Evolutionary conservation across 208 protist genomes (phyloP).

Genomic region (Chromosphaera perkinsii): DNA sequence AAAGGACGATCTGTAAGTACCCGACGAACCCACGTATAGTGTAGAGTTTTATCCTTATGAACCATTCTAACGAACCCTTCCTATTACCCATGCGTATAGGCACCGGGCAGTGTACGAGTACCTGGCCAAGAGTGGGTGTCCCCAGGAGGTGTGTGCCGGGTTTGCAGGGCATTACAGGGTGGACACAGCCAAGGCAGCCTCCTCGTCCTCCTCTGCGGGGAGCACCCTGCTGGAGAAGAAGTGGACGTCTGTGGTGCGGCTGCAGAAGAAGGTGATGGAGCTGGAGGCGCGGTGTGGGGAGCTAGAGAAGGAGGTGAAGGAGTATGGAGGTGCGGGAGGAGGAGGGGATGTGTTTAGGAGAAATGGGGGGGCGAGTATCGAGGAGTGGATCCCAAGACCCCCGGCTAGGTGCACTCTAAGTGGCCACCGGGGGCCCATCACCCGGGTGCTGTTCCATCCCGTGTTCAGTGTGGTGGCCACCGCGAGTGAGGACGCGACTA

Average conservation of each 20-base stretch:
- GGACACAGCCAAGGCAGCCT: too few species aligned
- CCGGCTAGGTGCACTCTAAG: constrained; percentile 44
- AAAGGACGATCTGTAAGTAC: too few species aligned
- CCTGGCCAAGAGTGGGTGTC: too few species aligned
- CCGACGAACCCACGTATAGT: too few species aligned
- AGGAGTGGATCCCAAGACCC: constrained; percentile 46
- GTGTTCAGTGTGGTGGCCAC: constrained; percentile 49
- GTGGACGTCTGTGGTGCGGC: constrained; percentile 59
- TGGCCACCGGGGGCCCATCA: constrained; percentile 42
- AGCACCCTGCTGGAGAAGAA: constrained; percentile 66
- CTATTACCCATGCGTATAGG: too few species aligned
- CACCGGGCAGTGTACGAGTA: too few species aligned
- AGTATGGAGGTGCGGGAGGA: neutral
- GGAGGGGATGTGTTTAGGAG: neutral
- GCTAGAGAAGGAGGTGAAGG: constrained; percentile 9
- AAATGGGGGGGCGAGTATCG: neutral
- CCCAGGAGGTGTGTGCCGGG: too few species aligned
- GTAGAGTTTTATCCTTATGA: too few species aligned
- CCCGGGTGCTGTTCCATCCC: constrained; percentile 52
- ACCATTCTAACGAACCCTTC: too few species aligned
- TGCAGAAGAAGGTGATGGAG: constrained; percentile 56
- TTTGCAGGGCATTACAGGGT: too few species aligned
- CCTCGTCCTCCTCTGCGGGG: too few species aligned
- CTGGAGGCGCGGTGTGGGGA: constrained; percentile 4
- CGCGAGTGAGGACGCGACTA: constrained; percentile 57